Conservation (phyloP, 306 rosid species). For the Begonia fuchsioides region DNA sequence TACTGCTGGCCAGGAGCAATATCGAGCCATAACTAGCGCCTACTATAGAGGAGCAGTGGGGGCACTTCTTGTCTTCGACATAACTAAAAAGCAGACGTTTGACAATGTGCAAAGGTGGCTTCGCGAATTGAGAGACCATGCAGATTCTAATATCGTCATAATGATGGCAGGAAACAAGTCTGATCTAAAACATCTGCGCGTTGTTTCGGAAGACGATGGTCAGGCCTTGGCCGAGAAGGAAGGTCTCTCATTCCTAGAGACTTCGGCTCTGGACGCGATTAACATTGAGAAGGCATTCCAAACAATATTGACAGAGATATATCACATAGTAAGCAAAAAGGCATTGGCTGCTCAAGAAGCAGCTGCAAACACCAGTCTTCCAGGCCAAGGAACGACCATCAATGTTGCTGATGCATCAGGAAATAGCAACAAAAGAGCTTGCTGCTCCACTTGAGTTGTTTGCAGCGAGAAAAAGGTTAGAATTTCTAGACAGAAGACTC, state of each 20-base stretch:
- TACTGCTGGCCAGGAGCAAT: constrained; percentile 39
- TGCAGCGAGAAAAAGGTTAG: too few relatives aligned
- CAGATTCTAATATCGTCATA: constrained; percentile 52
- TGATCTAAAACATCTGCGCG: constrained; percentile 45
- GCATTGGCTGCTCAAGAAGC: constrained; percentile 69
- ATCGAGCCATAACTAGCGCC: constrained; percentile 59
- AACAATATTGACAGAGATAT: constrained; percentile 50
- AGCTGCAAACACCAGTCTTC: constrained; percentile 15
- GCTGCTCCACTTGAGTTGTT: too few relatives aligned
- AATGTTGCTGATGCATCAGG: constrained; percentile 47
- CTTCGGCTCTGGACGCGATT: constrained; percentile 52
- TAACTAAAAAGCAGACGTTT: constrained; percentile 56
- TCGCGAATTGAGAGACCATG: constrained; percentile 59
- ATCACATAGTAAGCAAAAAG: constrained; percentile 52
- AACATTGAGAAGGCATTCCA: constrained; percentile 61
- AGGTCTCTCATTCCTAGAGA: constrained; percentile 60
- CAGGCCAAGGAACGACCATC: constrained; percentile 56
- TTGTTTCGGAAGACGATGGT: constrained; percentile 44
- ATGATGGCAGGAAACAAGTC: constrained; percentile 63
- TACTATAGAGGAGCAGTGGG: constrained; percentile 65
- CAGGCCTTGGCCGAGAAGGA: constrained; percentile 47
- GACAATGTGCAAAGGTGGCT: constrained; percentile 56
- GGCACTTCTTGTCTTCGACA: constrained; percentile 55
- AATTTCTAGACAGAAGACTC: too few relatives aligned
- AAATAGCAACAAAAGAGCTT: background rate